phyloP scores from a whole-genome alignment of 2,329 filamentous ascomycete genomes.

The Fusarium agapanthi region DNA sequence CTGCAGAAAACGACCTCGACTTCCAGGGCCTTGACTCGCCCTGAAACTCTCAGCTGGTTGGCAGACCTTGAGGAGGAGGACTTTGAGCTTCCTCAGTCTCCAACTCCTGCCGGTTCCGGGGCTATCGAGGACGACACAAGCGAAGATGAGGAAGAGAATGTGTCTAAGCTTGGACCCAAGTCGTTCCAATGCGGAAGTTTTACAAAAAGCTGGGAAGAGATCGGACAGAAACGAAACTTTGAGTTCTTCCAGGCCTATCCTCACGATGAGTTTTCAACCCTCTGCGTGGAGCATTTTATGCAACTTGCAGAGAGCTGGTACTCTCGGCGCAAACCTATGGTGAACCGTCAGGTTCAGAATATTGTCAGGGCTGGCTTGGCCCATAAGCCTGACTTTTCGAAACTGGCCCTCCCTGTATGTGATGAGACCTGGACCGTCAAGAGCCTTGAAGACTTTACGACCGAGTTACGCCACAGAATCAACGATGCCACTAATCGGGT shows the following conservation, averaged over 20 bases:
- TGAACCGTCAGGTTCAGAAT: neutral
- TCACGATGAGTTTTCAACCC: slow-evolving; percentile 25
- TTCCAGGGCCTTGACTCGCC: neutral
- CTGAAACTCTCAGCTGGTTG: neutral
- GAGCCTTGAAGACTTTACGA: neutral
- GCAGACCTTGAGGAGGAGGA: neutral
- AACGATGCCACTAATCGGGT: neutral
- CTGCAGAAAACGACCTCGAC: neutral
- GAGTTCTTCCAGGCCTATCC: slow-evolving; percentile 33
- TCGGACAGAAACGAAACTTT: neutral
- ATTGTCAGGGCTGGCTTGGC: neutral
- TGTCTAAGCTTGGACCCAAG: neutral
- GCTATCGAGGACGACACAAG: neutral
- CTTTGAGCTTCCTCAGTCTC: neutral
- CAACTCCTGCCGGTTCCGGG: neutral
- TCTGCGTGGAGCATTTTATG: slow-evolving; percentile 24
- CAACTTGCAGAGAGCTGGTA: slow-evolving; percentile 26
- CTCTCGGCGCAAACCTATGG: neutral
- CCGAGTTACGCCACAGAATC: neutral
- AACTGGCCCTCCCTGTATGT: slow-evolving; percentile 10
- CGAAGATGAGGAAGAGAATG: neutral
- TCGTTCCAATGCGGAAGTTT: slow-evolving; percentile 9
- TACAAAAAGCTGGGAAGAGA: neutral
- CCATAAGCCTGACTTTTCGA: slow-evolving; percentile 6
- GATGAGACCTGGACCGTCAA: slow-evolving; percentile 9